These are phyloP conservation scores for Asparagopsis taxiformis DNA, from an alignment of 31 red algal genomes.

Conservation along the genomic window DNA sequence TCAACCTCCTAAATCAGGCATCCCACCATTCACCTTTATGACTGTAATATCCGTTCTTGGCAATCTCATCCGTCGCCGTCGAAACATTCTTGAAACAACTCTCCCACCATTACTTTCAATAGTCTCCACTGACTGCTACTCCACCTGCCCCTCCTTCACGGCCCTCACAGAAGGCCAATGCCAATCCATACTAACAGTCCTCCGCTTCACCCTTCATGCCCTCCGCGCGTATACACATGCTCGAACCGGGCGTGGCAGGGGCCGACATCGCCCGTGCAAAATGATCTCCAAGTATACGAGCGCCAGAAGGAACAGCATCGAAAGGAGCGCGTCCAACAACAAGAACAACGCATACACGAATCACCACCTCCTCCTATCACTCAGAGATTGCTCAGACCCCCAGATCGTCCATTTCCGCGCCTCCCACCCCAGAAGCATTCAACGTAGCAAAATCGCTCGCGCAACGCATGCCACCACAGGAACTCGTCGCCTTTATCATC, in stretches of 20 bases:
- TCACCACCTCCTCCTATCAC: neutral
- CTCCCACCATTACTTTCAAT: conserved; percentile 55
- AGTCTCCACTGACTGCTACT: conserved; percentile 22
- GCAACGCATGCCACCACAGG: conserved; percentile 67
- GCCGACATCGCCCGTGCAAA: conserved; percentile 38
- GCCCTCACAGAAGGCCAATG: conserved; percentile 46
- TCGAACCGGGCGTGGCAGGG: conserved; percentile 19
- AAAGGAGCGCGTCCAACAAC: conserved; percentile 18
- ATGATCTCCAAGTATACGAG: conserved; percentile 33
- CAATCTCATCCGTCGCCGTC: conserved; percentile 50
- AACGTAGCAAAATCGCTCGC: conserved; percentile 34
- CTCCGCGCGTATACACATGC: conserved; percentile 40
- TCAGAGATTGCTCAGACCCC: conserved; percentile 37
- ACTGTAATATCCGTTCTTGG: conserved; percentile 66
- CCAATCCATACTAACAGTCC: conserved; percentile 34
- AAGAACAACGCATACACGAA: neutral
- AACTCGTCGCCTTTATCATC: conserved; percentile 82
- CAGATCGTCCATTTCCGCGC: conserved; percentile 37
- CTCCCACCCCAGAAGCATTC: conserved; percentile 43
- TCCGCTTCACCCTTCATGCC: conserved; percentile 33
- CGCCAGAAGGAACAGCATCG: conserved; percentile 30
- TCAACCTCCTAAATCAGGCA: conserved; percentile 8
- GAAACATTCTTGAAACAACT: conserved; percentile 49
- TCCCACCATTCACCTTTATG: conserved; percentile 56
- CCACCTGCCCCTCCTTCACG: conserved; percentile 8